Conservation (phyloP, 2,329 filamentous ascomycete species). For the Neonectria hederae region DNA sequence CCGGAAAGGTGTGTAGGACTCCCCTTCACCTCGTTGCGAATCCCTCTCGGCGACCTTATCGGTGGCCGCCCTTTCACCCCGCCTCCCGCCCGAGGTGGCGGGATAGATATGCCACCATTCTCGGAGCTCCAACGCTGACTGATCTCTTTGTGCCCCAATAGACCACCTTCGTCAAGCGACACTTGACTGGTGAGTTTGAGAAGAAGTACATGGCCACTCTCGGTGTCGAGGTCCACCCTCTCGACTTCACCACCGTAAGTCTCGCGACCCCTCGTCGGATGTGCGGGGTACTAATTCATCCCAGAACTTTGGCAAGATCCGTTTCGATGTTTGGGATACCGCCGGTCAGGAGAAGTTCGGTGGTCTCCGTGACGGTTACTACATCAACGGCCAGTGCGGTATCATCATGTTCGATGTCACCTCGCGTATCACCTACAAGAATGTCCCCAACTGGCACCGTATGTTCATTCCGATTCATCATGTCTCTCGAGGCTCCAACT, state of each 20-base stretch:
- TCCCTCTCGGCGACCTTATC: conserved; percentile 33
- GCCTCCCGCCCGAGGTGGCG: conserved; percentile 30
- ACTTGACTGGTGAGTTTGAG: conserved; percentile 99
- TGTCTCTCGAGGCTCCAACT: conserved; percentile 19
- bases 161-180: conserved; percentile 99
- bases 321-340: conserved; percentile 99
- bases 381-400: conserved; percentile 99
- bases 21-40: conserved; percentile 35
- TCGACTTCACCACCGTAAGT: conserved; percentile 96
- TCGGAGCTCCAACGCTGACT: conserved; percentile 32
- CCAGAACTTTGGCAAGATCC: conserved; percentile 92
- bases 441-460: conserved; percentile 99
- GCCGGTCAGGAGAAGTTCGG: conserved; percentile 99
- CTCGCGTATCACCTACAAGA: conserved; percentile 99
- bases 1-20: conserved; percentile 81
- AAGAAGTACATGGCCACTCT: conserved; percentile 99
- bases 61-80: conserved; percentile 34
- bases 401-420: conserved; percentile 99
- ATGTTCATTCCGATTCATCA: conserved; percentile 56
- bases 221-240: conserved; percentile 98
- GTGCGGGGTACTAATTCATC: conserved; percentile 43
- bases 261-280: conserved; percentile 37
- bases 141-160: conserved; percentile 50
- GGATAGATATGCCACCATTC: conserved; percentile 23
- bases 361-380: conserved; percentile 99